Evolutionary conservation across 345 rosid species (phyloP).

Genomic region (Arabidopsis suecica): DNA sequence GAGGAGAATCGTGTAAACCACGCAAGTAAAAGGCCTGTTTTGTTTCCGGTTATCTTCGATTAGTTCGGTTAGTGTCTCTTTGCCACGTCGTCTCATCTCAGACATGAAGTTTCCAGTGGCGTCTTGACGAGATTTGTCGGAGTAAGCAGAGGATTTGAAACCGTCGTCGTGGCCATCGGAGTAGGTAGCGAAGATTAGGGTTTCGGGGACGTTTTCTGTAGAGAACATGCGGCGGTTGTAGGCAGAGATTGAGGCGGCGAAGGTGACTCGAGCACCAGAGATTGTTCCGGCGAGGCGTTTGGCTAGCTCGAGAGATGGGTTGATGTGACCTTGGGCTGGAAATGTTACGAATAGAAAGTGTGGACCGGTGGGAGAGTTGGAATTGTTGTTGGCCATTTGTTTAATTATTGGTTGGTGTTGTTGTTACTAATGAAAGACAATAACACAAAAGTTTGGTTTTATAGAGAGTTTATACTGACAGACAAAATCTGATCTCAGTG

Average conservation of each 20-base stretch:
- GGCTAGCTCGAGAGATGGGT: slow-evolving; percentile 64
- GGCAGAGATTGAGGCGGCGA: slow-evolving; percentile 49
- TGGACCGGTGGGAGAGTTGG: slow-evolving; percentile 24
- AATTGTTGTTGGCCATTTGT: slow-evolving; percentile 2
- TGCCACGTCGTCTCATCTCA: slow-evolving; percentile 50
- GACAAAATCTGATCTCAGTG: slow-evolving; percentile 16
- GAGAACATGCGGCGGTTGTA: slow-evolving; percentile 49
- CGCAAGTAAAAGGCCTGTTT: slow-evolving; percentile 44
- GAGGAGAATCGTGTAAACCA: slow-evolving; percentile 58
- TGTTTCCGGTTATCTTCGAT: slow-evolving; percentile 29
- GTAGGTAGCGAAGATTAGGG: slow-evolving; percentile 51
- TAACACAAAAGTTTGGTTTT: not conserved
- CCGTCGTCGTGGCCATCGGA: slow-evolving; percentile 72
- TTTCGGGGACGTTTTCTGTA: slow-evolving; percentile 14
- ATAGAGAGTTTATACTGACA: slow-evolving; percentile 13
- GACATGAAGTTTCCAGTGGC: slow-evolving; percentile 38
- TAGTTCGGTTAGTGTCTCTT: slow-evolving; percentile 46
- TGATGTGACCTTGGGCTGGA: slow-evolving; percentile 73
- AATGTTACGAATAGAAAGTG: slow-evolving; percentile 58
- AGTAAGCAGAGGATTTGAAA: slow-evolving; percentile 22
- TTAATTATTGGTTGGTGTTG: not conserved
- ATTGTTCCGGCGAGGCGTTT: slow-evolving; percentile 52
- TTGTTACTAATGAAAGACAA: not conserved
- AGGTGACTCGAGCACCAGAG: slow-evolving; percentile 56
- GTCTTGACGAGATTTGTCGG: slow-evolving; percentile 14